These are phyloP conservation scores for Suillus luteus DNA, from an alignment of 768 basidiomycete genomes.

Conservation along the genomic window DNA sequence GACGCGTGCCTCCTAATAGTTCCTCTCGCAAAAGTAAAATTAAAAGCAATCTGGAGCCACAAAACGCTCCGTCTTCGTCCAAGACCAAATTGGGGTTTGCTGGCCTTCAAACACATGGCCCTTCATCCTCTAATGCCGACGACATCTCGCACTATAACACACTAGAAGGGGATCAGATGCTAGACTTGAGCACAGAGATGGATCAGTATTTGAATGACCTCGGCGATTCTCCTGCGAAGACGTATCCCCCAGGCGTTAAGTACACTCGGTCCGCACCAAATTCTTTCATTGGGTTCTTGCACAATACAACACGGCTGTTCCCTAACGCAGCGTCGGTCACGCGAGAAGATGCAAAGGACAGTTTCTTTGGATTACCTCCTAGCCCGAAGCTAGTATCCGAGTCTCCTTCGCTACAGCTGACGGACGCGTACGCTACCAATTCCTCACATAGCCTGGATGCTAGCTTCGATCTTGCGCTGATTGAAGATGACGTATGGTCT, in stretches of 20 bases:
- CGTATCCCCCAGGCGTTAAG: not conserved
- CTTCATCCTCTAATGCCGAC: not conserved
- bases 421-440: not conserved
- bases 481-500: conserved; percentile 12
- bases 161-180: not conserved
- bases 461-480: conserved; percentile 13
- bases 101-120: not conserved
- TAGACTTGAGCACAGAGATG: conserved; percentile 27
- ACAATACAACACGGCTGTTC: conserved; percentile 13
- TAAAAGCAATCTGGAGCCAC: not conserved
- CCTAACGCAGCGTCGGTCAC: conserved; percentile 12
- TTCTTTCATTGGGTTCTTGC: conserved; percentile 12
- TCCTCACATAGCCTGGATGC: conserved; percentile 8
- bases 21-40: too few species aligned
- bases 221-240: conserved; percentile 24
- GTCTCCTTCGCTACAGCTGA: conserved; percentile 1
- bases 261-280: conserved; percentile 15
- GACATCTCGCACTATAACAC: not conserved
- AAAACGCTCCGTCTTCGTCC: not conserved
- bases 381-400: conserved; percentile 21
- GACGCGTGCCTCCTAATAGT: not conserved
- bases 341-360: conserved; percentile 15
- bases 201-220: conserved; percentile 31
- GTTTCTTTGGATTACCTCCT: conserved; percentile 32
- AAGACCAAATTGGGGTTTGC: not conserved